Conservation (phyloP, 805 yeast species). For the Pichia manshurica region DNA sequence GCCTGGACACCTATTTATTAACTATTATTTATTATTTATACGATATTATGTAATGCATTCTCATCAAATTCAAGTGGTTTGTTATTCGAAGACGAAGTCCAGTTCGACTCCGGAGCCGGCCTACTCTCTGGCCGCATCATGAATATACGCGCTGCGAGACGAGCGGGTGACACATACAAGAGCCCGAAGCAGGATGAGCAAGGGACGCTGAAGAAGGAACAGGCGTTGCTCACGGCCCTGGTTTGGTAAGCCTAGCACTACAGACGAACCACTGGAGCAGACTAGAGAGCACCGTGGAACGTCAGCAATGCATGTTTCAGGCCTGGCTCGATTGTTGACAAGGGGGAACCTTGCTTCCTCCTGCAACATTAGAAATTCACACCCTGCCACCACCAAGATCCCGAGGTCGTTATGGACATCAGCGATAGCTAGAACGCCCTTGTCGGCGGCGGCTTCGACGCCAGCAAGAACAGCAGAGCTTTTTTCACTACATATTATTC, state of each 20-base stretch:
- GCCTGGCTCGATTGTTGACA: not conserved
- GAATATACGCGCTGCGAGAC: not conserved
- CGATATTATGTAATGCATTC: constrained; percentile 1
- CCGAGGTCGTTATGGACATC: no score
- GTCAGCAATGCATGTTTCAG: not conserved
- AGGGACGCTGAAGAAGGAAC: no score
- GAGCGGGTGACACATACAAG: no score
- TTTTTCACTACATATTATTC: no score
- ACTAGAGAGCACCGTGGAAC: not conserved
- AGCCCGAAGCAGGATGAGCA: no score
- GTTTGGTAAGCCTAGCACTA: no score
- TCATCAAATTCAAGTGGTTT: not conserved
- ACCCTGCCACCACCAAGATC: not conserved
- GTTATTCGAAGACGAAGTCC: no score
- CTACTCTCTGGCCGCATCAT: not conserved
- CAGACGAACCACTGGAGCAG: no score
- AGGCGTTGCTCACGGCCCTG: no score
- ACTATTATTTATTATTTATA: not conserved
- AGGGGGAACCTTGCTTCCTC: not conserved
- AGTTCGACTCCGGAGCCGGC: constrained; percentile 1
- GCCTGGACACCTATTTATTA: not conserved
- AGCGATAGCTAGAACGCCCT: no score
- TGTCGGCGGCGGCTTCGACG: no score
- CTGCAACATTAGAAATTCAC: not conserved
- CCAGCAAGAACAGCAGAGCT: no score